phyloP scores from a whole-genome alignment of 345 rosid genomes.

The Combretum micranthum region DNA sequence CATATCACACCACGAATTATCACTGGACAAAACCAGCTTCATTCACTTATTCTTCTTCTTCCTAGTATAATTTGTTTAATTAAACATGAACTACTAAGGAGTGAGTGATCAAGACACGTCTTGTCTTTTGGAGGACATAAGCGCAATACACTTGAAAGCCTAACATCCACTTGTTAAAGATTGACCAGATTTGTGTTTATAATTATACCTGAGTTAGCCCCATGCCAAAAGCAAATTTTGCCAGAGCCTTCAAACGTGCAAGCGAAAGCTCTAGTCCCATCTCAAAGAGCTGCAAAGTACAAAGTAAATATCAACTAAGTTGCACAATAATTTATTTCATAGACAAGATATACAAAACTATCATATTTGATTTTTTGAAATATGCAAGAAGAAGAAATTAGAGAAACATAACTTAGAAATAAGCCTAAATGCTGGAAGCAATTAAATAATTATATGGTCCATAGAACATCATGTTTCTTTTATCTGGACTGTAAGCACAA shows the following conservation, averaged over 20 bases:
- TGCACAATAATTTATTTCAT: background rate
- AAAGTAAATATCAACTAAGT: background rate
- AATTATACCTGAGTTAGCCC: conserved; percentile 85
- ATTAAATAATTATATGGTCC: background rate
- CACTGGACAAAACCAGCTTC: too few relatives aligned
- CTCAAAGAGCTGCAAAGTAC: conserved; percentile 78
- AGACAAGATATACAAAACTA: background rate
- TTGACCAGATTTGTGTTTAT: background rate
- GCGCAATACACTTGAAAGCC: too few relatives aligned
- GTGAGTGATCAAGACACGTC: too few relatives aligned
- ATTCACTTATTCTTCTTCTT: too few relatives aligned
- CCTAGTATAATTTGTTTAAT: too few relatives aligned
- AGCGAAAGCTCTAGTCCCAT: conserved; percentile 98
- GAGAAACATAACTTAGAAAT: background rate
- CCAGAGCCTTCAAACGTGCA: conserved; percentile 93
- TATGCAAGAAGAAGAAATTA: background rate
- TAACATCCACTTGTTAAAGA: too few relatives aligned
- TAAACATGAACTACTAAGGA: too few relatives aligned
- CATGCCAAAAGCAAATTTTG: conserved; percentile 95
- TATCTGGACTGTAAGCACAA: too few relatives aligned
- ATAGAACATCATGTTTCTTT: too few relatives aligned
- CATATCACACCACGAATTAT: too few relatives aligned
- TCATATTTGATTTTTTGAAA: too few relatives aligned
- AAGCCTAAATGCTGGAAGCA: background rate
- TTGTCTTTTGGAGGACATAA: too few relatives aligned